phyloP scores from a whole-genome alignment of 2,329 filamentous ascomycete species.

The Sporothrix protearum region DNA sequence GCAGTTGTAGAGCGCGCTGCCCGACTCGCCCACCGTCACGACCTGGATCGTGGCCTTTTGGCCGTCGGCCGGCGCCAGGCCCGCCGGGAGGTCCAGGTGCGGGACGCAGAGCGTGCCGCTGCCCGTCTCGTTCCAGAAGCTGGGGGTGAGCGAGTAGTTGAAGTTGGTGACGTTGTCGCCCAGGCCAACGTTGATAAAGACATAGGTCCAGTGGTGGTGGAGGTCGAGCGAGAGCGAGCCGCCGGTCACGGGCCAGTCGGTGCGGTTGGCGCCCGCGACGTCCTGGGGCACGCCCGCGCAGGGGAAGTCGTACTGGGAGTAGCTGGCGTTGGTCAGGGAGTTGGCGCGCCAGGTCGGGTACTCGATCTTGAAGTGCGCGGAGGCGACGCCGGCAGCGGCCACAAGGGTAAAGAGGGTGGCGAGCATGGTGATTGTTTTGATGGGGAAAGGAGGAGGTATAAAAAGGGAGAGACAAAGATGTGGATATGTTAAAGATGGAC shows the following conservation, averaged over 20 bases:
- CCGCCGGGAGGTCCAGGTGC: slow-evolving; percentile 51
- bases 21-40: slow-evolving; percentile 57
- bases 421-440: slow-evolving; percentile 28
- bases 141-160: slow-evolving; percentile 63
- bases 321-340: slow-evolving; percentile 43
- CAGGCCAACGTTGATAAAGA: slow-evolving; percentile 51
- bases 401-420: slow-evolving; percentile 37
- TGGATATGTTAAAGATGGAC: too few species aligned
- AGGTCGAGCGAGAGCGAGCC: slow-evolving; percentile 48
- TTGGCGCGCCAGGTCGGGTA: slow-evolving; percentile 51
- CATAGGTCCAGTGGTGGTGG: slow-evolving; percentile 51
- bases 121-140: slow-evolving; percentile 57
- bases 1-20: slow-evolving; percentile 67
- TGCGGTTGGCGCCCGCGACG: slow-evolving; percentile 42
- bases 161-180: slow-evolving; percentile 56
- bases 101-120: slow-evolving; percentile 65
- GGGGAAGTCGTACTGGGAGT: slow-evolving; percentile 50
- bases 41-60: slow-evolving; percentile 66
- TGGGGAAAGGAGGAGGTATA: background rate
- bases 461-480: background rate
- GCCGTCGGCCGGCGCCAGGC: slow-evolving; percentile 54
- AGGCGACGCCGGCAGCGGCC: slow-evolving; percentile 37
- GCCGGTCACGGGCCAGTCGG: slow-evolving; percentile 52
- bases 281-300: slow-evolving; percentile 48
- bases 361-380: slow-evolving; percentile 48